Evolutionary conservation across 2,329 filamentous ascomycete species (phyloP).

Genomic region (Dactylellina parvicollis): DNA sequence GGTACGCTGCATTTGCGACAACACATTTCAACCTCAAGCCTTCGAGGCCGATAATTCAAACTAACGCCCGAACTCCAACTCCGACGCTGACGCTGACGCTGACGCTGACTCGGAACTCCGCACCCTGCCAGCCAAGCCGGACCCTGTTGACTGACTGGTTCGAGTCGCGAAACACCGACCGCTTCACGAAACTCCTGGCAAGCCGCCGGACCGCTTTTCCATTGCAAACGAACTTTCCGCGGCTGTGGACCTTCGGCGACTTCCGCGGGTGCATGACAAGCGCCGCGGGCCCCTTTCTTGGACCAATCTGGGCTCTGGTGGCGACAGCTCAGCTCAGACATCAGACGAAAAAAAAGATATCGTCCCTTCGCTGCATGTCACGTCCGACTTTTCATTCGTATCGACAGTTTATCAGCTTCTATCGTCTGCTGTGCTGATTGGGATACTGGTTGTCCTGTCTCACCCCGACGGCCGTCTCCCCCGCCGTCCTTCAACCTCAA

Average conservation of each 20-base stretch:
- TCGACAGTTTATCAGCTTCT: slow-evolving; percentile 3
- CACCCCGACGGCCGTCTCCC: slow-evolving; percentile 26
- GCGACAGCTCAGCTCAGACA: slow-evolving; percentile 38
- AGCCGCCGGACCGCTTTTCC: neutral
- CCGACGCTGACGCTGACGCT: too few relatives aligned
- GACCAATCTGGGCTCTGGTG: slow-evolving; percentile 33
- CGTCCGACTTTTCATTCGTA: neutral
- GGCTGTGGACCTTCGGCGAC: slow-evolving; percentile 46
- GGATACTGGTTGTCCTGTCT: slow-evolving; percentile 45
- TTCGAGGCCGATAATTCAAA: too few relatives aligned
- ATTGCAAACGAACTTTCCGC: slow-evolving; percentile 19
- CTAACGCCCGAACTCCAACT: neutral
- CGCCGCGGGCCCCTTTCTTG: slow-evolving; percentile 52
- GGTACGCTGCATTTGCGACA: neutral
- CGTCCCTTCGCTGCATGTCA: slow-evolving; percentile 14
- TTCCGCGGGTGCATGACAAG: slow-evolving; percentile 49
- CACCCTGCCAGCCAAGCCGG: too few relatives aligned
- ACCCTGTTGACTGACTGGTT: too few relatives aligned
- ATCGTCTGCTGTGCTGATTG: slow-evolving; percentile 27
- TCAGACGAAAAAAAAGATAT: slow-evolving; percentile 50
- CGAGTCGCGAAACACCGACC: too few relatives aligned
- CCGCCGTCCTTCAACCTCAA: slow-evolving; percentile 40
- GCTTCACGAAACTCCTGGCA: too few relatives aligned
- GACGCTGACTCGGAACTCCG: too few relatives aligned
- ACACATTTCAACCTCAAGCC: slow-evolving; percentile 9